Percentiles rank a stretch among this genome's conserved stretches.
Conservation (phyloP, 805 yeast species). For the Spathaspora sp. region DNA sequence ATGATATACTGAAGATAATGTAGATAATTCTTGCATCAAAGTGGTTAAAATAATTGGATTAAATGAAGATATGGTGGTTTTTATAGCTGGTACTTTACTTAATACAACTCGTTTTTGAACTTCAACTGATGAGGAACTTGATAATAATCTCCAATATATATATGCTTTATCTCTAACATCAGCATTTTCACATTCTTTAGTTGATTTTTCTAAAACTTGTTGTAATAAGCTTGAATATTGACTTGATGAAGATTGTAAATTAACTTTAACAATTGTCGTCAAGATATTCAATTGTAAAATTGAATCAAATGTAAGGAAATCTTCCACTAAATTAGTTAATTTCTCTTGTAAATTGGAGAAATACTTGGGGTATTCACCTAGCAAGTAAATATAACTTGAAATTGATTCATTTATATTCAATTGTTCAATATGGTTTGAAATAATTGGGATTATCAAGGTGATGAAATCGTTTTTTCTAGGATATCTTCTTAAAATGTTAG, state of each 20-base stretch:
- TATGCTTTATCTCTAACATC: conserved; percentile 81
- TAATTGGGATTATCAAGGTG: conserved; percentile 52
- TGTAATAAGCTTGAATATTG: conserved; percentile 47
- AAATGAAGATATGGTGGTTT: conserved; percentile 67
- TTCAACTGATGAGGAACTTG: conserved; percentile 37
- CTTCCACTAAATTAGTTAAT: conserved; percentile 44
- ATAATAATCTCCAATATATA: conserved; percentile 74
- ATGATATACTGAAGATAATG: conserved; percentile 85
- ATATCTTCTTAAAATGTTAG: conserved; percentile 64
- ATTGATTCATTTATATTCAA: conserved; percentile 48
- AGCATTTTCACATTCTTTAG: conserved; percentile 63
- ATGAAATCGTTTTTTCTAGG: conserved; percentile 48
- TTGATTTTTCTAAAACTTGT: conserved; percentile 56
- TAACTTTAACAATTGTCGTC: conserved; percentile 60
- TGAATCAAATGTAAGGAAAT: conserved; percentile 57
- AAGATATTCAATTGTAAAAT: conserved; percentile 57
- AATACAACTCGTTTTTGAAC: conserved; percentile 53
- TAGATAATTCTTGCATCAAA: conserved; percentile 71
- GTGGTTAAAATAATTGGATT: conserved; percentile 66
- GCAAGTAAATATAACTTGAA: conserved; percentile 62
- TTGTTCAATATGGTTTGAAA: conserved; percentile 45
- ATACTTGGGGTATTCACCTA: conserved; percentile 67
- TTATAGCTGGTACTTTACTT: conserved; percentile 65
- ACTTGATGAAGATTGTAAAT: conserved; percentile 13
- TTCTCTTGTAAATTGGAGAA: conserved; percentile 51